Conservation (phyloP, 1,284 basidiomycete species). For the Leccinum pallidistipes region DNA sequence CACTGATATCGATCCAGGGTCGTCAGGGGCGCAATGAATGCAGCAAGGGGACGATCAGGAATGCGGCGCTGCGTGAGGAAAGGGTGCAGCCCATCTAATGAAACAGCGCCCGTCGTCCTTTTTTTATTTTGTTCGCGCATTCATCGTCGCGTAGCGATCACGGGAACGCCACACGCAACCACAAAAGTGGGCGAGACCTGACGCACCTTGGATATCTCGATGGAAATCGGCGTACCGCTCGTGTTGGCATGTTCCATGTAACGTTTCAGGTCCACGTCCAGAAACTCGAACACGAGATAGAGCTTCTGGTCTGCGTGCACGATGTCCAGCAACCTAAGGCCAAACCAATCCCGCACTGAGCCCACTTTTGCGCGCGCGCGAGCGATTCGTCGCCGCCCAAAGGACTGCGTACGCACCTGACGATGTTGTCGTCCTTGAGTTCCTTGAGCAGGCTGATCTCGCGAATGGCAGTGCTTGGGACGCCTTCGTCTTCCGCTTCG, state of each 20-base stretch:
- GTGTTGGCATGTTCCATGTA: conserved; percentile 91
- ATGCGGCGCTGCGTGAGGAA: conserved; percentile 3
- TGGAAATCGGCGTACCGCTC: conserved; percentile 66
- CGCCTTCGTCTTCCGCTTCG: conserved; percentile 97
- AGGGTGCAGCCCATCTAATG: conserved; percentile 9
- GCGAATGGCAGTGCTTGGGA: conserved; percentile 95
- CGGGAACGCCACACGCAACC: conserved; percentile 5
- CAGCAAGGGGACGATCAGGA: background rate
- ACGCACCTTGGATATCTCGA: conserved; percentile 84
- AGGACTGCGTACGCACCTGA: conserved; percentile 51
- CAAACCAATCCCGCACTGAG: conserved; percentile 10
- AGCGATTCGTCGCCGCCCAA: background rate
- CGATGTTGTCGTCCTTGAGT: conserved; percentile 94
- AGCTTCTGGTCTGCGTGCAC: conserved; percentile 97
- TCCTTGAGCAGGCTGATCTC: conserved; percentile 98
- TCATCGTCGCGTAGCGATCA: conserved; percentile 10
- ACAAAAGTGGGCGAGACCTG: background rate
- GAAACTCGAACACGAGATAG: conserved; percentile 96
- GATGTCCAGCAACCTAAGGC: conserved; percentile 86
- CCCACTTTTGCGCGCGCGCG: conserved; percentile 2
- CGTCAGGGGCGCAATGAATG: background rate
- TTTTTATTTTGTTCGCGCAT: conserved; percentile 13
- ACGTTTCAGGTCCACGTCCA: conserved; percentile 92
- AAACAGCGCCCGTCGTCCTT: conserved; percentile 21
- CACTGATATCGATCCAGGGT: conserved; percentile 25